Percentiles rank a stretch among this genome's conserved stretches.
Evolutionary conservation across 2,329 filamentous ascomycete genomes (phyloP).

Genomic region (Diaporthe sp.): DNA sequence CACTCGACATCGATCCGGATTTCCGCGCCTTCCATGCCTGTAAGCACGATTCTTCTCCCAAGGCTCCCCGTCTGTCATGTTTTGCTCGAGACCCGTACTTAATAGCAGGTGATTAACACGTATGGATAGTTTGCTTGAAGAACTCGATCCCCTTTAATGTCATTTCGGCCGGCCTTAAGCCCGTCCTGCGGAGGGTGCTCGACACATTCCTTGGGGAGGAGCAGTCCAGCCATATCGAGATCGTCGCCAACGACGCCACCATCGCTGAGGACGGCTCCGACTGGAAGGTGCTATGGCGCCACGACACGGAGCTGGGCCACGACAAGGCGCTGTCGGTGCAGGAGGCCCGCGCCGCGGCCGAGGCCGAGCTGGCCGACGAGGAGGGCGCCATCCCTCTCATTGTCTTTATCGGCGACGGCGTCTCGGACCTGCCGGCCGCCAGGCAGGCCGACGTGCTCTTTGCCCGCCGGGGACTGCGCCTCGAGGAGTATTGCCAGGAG

Average conservation of each 20-base stretch:
- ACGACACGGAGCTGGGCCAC: constrained; percentile 75
- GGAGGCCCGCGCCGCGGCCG: constrained; percentile 69
- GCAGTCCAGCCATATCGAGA: constrained; percentile 70
- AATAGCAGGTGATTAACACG: too few species aligned
- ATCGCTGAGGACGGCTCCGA: constrained; percentile 69
- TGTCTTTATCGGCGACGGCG: constrained; percentile 78
- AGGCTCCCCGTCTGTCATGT: too few species aligned
- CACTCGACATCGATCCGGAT: constrained; percentile 73
- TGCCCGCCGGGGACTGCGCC: constrained; percentile 72
- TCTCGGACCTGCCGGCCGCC: constrained; percentile 76
- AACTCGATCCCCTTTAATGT: constrained; percentile 78
- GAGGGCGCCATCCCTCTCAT: constrained; percentile 76
- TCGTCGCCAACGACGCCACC: constrained; percentile 76
- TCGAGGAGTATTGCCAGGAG: constrained; percentile 77
- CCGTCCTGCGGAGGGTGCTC: constrained; percentile 71
- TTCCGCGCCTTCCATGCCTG: constrained; percentile 74
- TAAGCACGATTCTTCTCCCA: too few species aligned
- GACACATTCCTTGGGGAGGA: constrained; percentile 76
- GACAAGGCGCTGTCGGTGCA: constrained; percentile 76
- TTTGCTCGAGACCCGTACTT: too few species aligned
- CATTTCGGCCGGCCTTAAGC: constrained; percentile 77
- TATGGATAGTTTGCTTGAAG: constrained; percentile 61
- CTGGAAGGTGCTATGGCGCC: constrained; percentile 77
- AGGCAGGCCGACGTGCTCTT: constrained; percentile 77
- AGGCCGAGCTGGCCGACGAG: constrained; percentile 66